phyloP scores from a whole-genome alignment of 257 asterid genomes.

The Capsicum rhomboideum region DNA sequence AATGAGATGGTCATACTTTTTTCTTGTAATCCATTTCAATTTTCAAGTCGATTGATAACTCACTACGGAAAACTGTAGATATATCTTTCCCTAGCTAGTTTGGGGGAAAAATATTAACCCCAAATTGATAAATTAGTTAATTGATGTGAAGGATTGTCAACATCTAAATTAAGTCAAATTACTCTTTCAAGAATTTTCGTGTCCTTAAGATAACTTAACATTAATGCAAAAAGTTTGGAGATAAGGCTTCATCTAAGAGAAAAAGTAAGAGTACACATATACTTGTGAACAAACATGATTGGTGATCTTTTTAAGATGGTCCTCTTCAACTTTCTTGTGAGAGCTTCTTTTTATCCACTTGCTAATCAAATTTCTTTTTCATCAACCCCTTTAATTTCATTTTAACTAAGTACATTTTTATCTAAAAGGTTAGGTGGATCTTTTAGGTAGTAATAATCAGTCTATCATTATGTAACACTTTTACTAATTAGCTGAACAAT shows the following conservation, averaged over 20 bases:
- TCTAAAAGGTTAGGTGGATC: not conserved
- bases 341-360: constrained; percentile 7
- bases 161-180: constrained; percentile 6
- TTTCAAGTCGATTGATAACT: no score
- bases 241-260: not conserved
- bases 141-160: not conserved
- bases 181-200: not conserved
- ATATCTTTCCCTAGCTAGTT: not conserved
- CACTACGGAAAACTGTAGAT: no score
- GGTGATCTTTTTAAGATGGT: constrained; percentile 2
- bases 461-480: not conserved
- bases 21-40: not conserved
- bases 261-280: not conserved
- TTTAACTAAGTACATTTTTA: not conserved
- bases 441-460: not conserved
- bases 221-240: constrained; percentile 20
- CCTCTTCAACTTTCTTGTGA: constrained; percentile 14
- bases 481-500: no score
- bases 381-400: no score
- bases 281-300: constrained; percentile 2
- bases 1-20: not conserved
- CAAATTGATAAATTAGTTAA: not conserved
- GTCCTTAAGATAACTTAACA: not conserved
- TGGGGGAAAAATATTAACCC: not conserved
- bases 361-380: not conserved